Base-by-base conservation (phyloP, 192 early-diverging fungal species). In the Entomortierella beljakovae region DNA sequence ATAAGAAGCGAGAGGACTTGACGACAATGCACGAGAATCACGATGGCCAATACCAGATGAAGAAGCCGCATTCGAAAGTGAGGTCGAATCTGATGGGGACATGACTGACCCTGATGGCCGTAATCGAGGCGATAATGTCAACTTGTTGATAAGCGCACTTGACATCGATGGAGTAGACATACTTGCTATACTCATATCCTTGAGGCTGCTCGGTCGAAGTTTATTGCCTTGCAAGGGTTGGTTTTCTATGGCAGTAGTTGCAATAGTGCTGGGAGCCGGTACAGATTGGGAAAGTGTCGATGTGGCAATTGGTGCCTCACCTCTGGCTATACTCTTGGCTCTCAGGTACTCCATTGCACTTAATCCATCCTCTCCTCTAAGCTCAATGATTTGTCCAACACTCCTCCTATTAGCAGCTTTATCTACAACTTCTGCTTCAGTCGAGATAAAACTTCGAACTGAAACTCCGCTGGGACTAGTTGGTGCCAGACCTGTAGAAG, bases 331-430 rank as follows among this genome's bases (percentile, higher is more conserved):
- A 5, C 63, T 33, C 51, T 74, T 74, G 10, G 57, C 46, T 60
- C 71, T 62, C 25, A 74, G 63, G 42, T 74, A 74, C 13, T 74
- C 63, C 71, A 74, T 55, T 1, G 71, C 71, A 1, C 33, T 55
- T 16, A 38, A 49, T 15, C 63, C 64, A 35, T 57, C 56, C n/a
- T 74, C 71, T 25, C 71, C 71, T 28, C 57, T 46, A 2, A 74
- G 23, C 35, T 74, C 71, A 4, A 74, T 22, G 9, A 74, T 64
- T 51, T 74, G 63, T 4, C 71, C 64, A 15, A 74, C 63, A 53
- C 71, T 74, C 40, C 71, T 54, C 57, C 58, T 57, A 22, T 74
- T 53, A 0, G 51, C 29, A 23, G 9, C 49, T 29, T 61, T 52
- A 8, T 32, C 42, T 25, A 43, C 43, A 0, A 31, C 38, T n/a